Evolutionary conservation across 2,329 filamentous ascomycete species (phyloP).

Genomic region (Neopestalotiopsis sp.): DNA sequence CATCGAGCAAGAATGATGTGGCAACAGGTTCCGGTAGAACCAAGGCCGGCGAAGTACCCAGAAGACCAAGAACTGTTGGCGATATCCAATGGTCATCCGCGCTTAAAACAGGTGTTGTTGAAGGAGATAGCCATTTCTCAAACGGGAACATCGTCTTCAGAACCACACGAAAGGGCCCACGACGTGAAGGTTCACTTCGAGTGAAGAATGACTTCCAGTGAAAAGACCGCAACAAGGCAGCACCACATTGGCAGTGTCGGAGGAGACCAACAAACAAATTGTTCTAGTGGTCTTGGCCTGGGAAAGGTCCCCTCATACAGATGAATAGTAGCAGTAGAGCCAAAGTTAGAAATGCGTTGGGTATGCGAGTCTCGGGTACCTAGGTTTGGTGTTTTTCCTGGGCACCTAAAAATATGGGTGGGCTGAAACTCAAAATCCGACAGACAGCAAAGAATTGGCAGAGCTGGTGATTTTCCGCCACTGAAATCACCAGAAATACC

Average conservation of each 20-base stretch:
- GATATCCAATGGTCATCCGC: background rate
- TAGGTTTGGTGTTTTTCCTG: background rate
- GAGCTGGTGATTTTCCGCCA: background rate
- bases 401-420: background rate
- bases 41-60: background rate
- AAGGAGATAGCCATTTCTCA: background rate
- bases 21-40: background rate
- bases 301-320: background rate
- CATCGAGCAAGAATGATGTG: background rate
- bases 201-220: background rate
- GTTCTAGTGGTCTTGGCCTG: background rate
- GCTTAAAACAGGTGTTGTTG: background rate
- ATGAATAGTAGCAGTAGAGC: background rate
- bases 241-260: background rate
- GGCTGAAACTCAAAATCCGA: background rate
- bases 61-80: background rate
- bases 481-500: too few species aligned
- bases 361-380: background rate
- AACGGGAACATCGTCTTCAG: background rate
- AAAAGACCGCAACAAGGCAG: background rate
- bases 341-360: background rate
- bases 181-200: background rate
- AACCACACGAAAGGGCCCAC: background rate
- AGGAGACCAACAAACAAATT: background rate
- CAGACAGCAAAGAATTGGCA: background rate